These are phyloP conservation scores for Talaromyces sp. DNA, from an alignment of 2,329 filamentous ascomycete species.

Conservation along the genomic window DNA sequence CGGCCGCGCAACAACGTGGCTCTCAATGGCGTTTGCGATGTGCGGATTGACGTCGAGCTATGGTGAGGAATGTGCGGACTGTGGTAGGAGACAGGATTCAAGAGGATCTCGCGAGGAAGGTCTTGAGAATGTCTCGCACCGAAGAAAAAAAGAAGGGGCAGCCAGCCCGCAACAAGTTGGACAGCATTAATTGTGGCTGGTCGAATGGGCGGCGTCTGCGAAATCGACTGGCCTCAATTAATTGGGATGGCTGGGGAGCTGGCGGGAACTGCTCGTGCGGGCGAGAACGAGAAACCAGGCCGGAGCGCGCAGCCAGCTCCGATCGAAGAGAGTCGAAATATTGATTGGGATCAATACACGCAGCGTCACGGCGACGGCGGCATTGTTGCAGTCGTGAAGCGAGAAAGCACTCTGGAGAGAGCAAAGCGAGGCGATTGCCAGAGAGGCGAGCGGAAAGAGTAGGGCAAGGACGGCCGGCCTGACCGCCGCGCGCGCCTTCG, in stretches of 20 bases:
- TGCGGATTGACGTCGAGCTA: background rate
- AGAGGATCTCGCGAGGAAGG: background rate
- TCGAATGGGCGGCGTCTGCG: slow-evolving; percentile 13
- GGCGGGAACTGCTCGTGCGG: background rate
- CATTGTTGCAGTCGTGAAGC: background rate
- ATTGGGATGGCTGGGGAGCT: slow-evolving; percentile 36
- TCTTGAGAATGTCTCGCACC: background rate
- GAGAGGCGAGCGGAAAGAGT: too few species aligned
- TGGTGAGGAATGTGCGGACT: slow-evolving; percentile 21
- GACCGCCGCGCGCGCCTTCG: background rate
- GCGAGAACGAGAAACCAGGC: background rate
- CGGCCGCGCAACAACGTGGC: background rate
- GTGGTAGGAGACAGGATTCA: slow-evolving; percentile 11
- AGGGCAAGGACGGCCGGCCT: background rate
- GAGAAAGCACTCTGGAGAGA: background rate
- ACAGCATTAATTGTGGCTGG: slow-evolving; percentile 16
- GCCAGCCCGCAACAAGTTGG: background rate
- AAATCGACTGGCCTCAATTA: slow-evolving; percentile 16
- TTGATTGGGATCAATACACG: background rate
- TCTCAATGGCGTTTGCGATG: slow-evolving; percentile 4
- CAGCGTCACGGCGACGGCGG: background rate
- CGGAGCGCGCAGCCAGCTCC: slow-evolving; percentile 13
- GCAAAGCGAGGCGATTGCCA: background rate
- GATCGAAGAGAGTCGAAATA: slow-evolving; percentile 5
- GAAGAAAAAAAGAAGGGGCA: background rate